A percentile compares a stretch with the other conserved stretches of the same genome.
Conservation (phyloP, 1,284 basidiomycete genomes). For the Schizophyllum amplum region DNA sequence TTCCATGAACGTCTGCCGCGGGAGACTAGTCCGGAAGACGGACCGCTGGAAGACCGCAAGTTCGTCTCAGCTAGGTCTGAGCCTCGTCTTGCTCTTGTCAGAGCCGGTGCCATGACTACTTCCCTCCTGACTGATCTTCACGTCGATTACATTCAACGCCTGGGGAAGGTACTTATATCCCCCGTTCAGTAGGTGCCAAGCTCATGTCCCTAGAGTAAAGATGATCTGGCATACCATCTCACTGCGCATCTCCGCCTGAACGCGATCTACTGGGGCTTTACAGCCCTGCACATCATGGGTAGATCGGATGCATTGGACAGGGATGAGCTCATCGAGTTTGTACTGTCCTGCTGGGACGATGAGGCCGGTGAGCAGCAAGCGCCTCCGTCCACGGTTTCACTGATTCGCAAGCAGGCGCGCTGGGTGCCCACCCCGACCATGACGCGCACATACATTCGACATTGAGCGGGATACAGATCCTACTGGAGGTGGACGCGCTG, state of each 20-base stretch:
- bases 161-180: slow-evolving; percentile 47
- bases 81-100: background rate
- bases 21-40: too few species aligned
- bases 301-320: slow-evolving; percentile 70
- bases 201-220: slow-evolving; percentile 49
- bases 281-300: slow-evolving; percentile 78
- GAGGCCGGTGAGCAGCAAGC: slow-evolving; percentile 57
- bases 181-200: background rate
- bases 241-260: slow-evolving; percentile 94
- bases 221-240: slow-evolving; percentile 88
- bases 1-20: too few species aligned
- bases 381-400: slow-evolving; percentile 4
- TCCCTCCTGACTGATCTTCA: slow-evolving; percentile 38
- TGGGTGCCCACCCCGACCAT: slow-evolving; percentile 88
- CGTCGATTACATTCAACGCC: slow-evolving; percentile 66
- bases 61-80: too few species aligned
- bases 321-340: slow-evolving; percentile 83
- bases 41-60: too few species aligned
- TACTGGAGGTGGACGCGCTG: slow-evolving; percentile 79
- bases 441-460: slow-evolving; percentile 89
- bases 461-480: slow-evolving; percentile 87
- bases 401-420: slow-evolving; percentile 58
- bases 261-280: slow-evolving; percentile 95
- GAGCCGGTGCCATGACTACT: background rate
- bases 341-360: slow-evolving; percentile 92